Conservation (phyloP, 139 green algal species). For the Micromonas commoda region DNA sequence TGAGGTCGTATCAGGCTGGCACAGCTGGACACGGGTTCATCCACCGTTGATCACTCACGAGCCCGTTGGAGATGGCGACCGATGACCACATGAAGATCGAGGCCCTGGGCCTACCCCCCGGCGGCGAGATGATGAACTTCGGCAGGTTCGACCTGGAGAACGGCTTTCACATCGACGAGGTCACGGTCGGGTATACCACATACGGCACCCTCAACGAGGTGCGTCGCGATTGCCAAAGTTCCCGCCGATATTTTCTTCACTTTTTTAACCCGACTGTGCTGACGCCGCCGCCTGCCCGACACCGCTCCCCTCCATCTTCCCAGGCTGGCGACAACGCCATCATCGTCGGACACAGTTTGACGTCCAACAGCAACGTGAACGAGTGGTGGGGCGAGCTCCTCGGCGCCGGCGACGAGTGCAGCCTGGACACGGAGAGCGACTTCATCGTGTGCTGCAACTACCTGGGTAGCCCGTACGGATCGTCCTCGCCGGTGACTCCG, state of each 20-base stretch:
- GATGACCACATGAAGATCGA: constrained; percentile 30
- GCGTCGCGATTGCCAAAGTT: no score
- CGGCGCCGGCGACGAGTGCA: not conserved
- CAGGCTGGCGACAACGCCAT: not conserved
- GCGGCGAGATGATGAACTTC: not conserved
- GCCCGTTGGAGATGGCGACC: not conserved
- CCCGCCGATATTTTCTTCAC: no score
- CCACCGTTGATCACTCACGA: no score
- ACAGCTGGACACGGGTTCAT: no score
- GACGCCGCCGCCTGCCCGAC: no score
- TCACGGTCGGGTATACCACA: constrained; percentile 7
- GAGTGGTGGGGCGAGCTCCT: constrained; percentile 30
- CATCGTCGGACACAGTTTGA: constrained; percentile 29
- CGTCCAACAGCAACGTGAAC: constrained; percentile 28
- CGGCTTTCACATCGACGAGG: not conserved
- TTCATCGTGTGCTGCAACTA: constrained; percentile 34
- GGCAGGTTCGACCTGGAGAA: constrained; percentile 2
- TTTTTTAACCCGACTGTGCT: no score
- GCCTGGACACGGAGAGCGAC: constrained; percentile 12
- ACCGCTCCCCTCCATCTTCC: no score
- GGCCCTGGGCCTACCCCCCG: not conserved
- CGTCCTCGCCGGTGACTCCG: constrained; percentile 6
- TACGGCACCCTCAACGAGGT: constrained; percentile 27
- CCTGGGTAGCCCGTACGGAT: constrained; percentile 28
- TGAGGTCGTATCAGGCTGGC: no score